phyloP scores from a whole-genome alignment of 495 filamentous ascomycete species.

The Daldinia vernicosa region DNA sequence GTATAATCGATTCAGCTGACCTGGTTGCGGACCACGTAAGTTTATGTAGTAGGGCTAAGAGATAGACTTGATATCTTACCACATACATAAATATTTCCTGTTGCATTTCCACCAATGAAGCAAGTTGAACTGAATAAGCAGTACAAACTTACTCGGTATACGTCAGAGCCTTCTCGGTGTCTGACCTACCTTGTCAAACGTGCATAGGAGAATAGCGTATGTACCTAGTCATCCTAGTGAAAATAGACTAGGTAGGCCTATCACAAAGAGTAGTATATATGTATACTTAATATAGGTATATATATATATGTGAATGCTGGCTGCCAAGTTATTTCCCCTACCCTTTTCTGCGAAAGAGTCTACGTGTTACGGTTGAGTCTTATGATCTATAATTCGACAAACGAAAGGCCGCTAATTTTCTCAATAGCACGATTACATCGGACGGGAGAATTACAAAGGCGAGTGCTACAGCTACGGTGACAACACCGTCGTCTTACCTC shows the following conservation, averaged over 20 bases:
- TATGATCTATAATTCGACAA: neutral
- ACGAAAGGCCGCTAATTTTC: neutral
- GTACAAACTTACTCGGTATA: constrained; percentile 20
- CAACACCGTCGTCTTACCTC: neutral
- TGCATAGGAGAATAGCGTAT: neutral
- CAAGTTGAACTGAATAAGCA: neutral
- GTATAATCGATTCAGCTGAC: constrained; percentile 5
- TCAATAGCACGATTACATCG: neutral
- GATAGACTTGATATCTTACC: constrained; percentile 5
- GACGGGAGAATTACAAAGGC: neutral
- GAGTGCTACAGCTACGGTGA: neutral
- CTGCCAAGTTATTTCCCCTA: neutral
- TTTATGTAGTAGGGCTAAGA: constrained; percentile 1
- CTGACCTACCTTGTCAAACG: constrained; percentile 2
- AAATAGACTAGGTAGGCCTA: constrained; percentile 12
- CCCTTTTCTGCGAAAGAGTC: neutral
- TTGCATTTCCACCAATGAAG: constrained; percentile 17
- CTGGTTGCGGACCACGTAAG: neutral
- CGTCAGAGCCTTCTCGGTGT: constrained; percentile 20
- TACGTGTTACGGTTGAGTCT: neutral
- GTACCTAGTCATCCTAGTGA: neutral
- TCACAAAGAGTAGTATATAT: neutral
- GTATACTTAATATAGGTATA: neutral
- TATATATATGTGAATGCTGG: neutral
- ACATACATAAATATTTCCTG: neutral